Evolutionary conservation across 2,329 filamentous ascomycete genomes (phyloP).

Genomic region (Tolypocladium inflatum): DNA sequence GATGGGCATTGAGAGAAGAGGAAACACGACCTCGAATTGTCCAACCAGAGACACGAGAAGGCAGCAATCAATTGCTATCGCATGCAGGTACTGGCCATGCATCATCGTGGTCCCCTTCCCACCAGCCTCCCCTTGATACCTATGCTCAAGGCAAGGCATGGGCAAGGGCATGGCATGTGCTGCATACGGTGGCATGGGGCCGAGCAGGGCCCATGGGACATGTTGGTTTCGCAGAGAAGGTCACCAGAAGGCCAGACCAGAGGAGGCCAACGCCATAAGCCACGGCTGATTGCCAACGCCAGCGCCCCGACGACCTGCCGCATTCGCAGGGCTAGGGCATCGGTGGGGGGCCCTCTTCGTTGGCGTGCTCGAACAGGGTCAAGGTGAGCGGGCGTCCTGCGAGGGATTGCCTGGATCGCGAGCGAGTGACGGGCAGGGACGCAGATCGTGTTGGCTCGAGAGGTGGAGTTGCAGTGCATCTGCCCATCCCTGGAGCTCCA

Average conservation of each 20-base stretch:
- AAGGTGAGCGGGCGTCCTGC: background rate
- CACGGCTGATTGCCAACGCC: background rate
- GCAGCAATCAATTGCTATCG: background rate
- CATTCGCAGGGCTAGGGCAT: background rate
- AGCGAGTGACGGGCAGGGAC: background rate
- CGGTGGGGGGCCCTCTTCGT: background rate
- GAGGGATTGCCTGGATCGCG: background rate
- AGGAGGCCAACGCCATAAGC: background rate
- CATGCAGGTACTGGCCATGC: constrained; percentile 6
- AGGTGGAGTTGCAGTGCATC: background rate
- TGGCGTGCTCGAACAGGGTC: background rate
- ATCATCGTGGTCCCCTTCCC: background rate
- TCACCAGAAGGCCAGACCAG: background rate
- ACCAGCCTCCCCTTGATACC: background rate
- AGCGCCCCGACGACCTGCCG: background rate
- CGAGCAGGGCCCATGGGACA: background rate
- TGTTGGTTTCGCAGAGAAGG: background rate
- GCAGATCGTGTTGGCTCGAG: background rate
- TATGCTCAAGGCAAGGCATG: background rate
- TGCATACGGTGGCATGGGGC: background rate
- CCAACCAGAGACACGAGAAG: constrained; percentile 3
- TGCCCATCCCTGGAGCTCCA: background rate
- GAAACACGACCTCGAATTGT: constrained; percentile 3
- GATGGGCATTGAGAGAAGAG: constrained; percentile 2
- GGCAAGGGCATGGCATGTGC: background rate